Evolutionary conservation across 805 yeast species (phyloP), one percentile per base, ranked within the genome.

Genomic region (Tetrapisispora namnaoensis): DNA sequence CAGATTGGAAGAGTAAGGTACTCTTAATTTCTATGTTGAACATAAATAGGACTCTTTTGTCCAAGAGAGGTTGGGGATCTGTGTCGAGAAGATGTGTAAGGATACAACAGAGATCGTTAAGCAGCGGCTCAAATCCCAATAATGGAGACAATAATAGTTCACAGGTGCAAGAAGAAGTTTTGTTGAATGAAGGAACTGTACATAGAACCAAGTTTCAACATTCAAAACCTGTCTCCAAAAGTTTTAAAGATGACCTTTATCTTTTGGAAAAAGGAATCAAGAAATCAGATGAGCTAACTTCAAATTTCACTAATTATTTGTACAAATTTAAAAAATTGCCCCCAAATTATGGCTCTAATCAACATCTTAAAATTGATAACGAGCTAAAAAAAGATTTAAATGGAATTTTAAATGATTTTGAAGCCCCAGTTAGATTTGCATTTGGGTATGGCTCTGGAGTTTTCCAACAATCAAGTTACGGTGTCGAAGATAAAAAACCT

Each of bases 401-500:
- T 17, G 62, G 71, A 2, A 73, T 84, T 2, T 57, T 83, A 37
- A 66, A 76, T 66, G 69, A 72, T 42, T 86, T 86, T 65, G 70
- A 78, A 39, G 83, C 91, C 1, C 90, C 93, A 0, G 77, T 88
- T 14, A 70, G 79, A 47, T 85, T 78, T 57, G 82, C 96, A 1
- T 86, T 91, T 67, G 99, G 97, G 0, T 91, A 91, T 65, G 99
- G 99, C 2, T 85, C 95, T 8, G 96, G 96, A 4, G 96, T 93
- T 1, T 86, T 93, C 58, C 74, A 79, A 36, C 99, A 91, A 63
- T 82, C 80, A 4, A 66, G 70, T n/a, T 74, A 77, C 53, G 57
- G 55, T 2, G 55, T 55, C 8, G 49, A 60, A 3, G 55, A 62
- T 11, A 61, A 64, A 13, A 73, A 74, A 35, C 83, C 89, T 0